phyloP scores from a whole-genome alignment of 192 early-diverging fungal genomes.

The Phlyctochytrium bullatum region DNA sequence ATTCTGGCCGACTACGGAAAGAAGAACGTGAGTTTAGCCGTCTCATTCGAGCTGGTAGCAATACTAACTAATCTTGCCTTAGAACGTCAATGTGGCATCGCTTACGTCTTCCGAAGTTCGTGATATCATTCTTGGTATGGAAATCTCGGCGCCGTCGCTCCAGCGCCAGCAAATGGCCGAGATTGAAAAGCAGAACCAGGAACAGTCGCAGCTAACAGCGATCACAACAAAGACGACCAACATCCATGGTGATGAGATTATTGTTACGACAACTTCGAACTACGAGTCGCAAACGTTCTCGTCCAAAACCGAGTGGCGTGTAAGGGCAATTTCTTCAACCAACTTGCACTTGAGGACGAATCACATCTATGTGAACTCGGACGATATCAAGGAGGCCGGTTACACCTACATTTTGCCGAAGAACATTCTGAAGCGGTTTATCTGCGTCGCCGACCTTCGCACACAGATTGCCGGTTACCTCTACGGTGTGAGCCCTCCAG shows the following conservation, averaged over 20 bases:
- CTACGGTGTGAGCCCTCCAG: slow-evolving; percentile 87
- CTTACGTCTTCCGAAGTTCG: slow-evolving; percentile 90
- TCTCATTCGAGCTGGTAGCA: not conserved
- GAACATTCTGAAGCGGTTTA: slow-evolving; percentile 97
- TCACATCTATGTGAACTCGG: slow-evolving; percentile 94
- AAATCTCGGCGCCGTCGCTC: too few species aligned
- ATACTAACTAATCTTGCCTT: slow-evolving; percentile 14
- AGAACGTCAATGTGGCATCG: slow-evolving; percentile 91
- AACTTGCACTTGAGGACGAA: slow-evolving; percentile 93
- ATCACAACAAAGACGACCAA: too few species aligned
- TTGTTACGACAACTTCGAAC: slow-evolving; percentile 95
- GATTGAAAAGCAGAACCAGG: too few species aligned
- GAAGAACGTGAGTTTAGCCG: slow-evolving; percentile 68
- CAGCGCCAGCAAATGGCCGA: too few species aligned
- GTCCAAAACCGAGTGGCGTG: slow-evolving; percentile 99
- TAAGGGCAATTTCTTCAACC: slow-evolving; percentile 95
- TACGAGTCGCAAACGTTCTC: slow-evolving; percentile 96
- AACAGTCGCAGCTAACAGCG: too few species aligned
- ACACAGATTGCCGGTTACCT: slow-evolving; percentile 95
- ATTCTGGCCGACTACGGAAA: slow-evolving; percentile 98
- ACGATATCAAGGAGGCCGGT: slow-evolving; percentile 92
- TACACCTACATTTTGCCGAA: slow-evolving; percentile 97
- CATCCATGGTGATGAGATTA: slow-evolving; percentile 96
- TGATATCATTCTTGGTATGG: too few species aligned
- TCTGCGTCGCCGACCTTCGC: slow-evolving; percentile 88